These are phyloP conservation scores for Penicillium griseofulvum DNA, from an alignment of 2,329 filamentous ascomycete genomes.

Conservation along the genomic window DNA sequence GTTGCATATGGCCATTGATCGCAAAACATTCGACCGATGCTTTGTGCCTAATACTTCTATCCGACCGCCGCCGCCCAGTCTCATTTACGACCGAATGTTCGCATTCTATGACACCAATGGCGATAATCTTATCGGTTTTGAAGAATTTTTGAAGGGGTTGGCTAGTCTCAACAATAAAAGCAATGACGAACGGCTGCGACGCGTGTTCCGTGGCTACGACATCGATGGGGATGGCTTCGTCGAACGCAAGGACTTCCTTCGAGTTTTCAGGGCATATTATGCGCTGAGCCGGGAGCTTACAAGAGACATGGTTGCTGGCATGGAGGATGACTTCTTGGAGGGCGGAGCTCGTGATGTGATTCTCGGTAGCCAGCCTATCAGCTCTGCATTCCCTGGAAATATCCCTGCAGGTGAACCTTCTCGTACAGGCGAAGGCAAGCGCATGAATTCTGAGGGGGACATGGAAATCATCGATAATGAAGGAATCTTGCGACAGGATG, in stretches of 20 bases:
- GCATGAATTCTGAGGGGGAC: slow-evolving; percentile 61
- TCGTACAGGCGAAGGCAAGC: slow-evolving; percentile 66
- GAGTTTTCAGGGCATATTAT: slow-evolving; percentile 91
- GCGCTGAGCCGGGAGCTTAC: slow-evolving; percentile 87
- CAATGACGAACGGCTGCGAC: slow-evolving; percentile 64
- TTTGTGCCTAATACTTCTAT: slow-evolving; percentile 82
- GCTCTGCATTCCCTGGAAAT: slow-evolving; percentile 70
- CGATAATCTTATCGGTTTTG: slow-evolving; percentile 85
- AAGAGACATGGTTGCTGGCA: slow-evolving; percentile 72
- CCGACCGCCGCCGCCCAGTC: slow-evolving; percentile 73
- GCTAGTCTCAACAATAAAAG: slow-evolving; percentile 61
- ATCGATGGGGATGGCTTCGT: slow-evolving; percentile 85
- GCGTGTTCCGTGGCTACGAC: slow-evolving; percentile 87
- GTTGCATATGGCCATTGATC: slow-evolving; percentile 80
- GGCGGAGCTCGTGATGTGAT: slow-evolving; percentile 74
- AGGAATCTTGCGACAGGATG: slow-evolving; percentile 59
- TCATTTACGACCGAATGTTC: slow-evolving; percentile 96
- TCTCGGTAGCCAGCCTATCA: slow-evolving; percentile 71
- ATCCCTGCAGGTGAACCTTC: slow-evolving; percentile 63
- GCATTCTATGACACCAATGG: slow-evolving; percentile 90
- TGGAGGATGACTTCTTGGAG: slow-evolving; percentile 75
- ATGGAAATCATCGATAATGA: slow-evolving; percentile 61
- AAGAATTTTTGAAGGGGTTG: slow-evolving; percentile 83
- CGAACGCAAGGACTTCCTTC: slow-evolving; percentile 79
- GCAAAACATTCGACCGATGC: slow-evolving; percentile 87